Evolutionary conservation across 2,329 filamentous ascomycete genomes (phyloP), one percentile per base, ranked within the genome.

Genomic region (Scolecobasidium constrictum): DNA sequence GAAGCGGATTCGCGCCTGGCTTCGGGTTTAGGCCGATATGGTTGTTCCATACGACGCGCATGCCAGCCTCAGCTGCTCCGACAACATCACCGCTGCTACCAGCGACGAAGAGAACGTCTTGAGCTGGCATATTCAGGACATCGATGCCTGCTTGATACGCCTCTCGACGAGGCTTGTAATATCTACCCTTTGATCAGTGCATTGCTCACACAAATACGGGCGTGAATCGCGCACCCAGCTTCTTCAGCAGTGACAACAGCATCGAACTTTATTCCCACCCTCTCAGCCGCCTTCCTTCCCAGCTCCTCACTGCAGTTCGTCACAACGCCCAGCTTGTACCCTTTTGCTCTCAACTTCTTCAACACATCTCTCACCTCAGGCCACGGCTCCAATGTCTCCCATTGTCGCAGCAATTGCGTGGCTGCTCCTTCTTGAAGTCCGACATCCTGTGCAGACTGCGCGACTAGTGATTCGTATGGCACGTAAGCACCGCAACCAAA

Each of bases 1-100:
- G 12, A 9, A 38, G 5, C 9, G 36, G 36, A 38, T 21, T 38
- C 5, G 36, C 12, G 11, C 36, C 36, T 19, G 36, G 36, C 18
- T 22, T 38, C 36, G 36, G 12, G 9, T 12, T 12, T 9, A 38
- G 19, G 5, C 36, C 36, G 18, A 38, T 18, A 22, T 38, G 36
- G 21, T 38, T 38, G 19, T 38, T 18, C 36, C 36, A 38, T 11
- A 38, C 57, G 17, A 65, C 63, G 19, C 38, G 56, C 60, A 66
- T 65, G 0, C 63, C 63, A 1, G 54, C 60, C 2, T 52, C 46
- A 0, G 55, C 56, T 1, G 64, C 63, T 3, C 63, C 62, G 18
- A 60, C 47, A 0, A 66, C 61, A 47, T 66, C 64, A 3, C 60
- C 61, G 1, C 59, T 56, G 36, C 63, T 67, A 4, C 64, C 62